phyloP scores from a whole-genome alignment of 768 basidiomycete genomes.

The Mycena rebaudengoi region DNA sequence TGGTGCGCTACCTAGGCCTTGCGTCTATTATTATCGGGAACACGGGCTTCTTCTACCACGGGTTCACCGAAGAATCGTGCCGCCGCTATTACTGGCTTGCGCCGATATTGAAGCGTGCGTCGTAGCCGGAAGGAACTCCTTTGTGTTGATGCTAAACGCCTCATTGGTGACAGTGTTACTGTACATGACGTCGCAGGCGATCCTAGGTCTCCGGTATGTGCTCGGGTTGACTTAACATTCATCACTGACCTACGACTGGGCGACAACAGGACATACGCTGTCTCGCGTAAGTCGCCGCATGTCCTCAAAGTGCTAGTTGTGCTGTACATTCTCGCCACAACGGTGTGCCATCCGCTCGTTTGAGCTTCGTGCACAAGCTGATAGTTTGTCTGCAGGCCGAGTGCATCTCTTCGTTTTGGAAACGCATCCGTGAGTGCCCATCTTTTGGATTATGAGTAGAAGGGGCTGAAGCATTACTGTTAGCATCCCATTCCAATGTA shows the following conservation, averaged over 20 bases:
- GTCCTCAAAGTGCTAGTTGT: neutral
- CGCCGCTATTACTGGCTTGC: neutral
- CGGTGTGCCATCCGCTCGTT: neutral
- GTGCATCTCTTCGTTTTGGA: constrained; percentile 1
- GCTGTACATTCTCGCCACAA: neutral
- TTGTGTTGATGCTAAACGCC: neutral
- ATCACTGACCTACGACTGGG: neutral
- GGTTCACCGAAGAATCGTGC: neutral
- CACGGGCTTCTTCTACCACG: constrained; percentile 17
- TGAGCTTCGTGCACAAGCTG: neutral
- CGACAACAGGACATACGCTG: constrained; percentile 19
- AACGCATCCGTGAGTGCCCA: constrained; percentile 8
- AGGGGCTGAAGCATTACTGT: neutral
- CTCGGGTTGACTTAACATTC: neutral
- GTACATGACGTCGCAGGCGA: neutral
- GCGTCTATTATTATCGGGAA: neutral
- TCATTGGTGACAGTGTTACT: neutral
- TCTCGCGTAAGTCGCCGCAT: constrained; percentile 15
- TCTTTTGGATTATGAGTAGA: neutral
- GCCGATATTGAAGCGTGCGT: neutral
- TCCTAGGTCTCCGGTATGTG: neutral
- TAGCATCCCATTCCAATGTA: neutral
- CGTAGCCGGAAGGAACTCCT: neutral
- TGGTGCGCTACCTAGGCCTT: constrained; percentile 11
- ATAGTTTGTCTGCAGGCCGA: neutral